A percentile compares a stretch with the other conserved stretches of the same genome.
Evolutionary conservation across 768 basidiomycete genomes (phyloP).

Genomic region (Asterophora lycoperdoides): DNA sequence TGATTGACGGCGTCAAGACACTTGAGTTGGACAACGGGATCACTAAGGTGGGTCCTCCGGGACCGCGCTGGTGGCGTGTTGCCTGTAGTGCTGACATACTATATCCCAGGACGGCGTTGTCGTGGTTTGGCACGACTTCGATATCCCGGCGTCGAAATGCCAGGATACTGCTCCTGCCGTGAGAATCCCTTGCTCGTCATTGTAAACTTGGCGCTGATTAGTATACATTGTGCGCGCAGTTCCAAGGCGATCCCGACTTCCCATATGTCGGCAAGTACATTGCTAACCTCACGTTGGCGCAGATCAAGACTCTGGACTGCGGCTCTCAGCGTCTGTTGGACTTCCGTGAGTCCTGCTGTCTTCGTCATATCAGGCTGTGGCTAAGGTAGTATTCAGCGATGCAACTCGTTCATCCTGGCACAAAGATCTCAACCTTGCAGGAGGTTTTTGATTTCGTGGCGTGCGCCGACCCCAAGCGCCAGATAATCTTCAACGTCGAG

Average conservation of each 20-base stretch:
- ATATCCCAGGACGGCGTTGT: constrained; percentile 63
- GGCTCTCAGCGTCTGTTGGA: constrained; percentile 58
- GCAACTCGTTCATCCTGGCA: constrained; percentile 62
- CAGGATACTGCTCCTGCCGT: constrained; percentile 63
- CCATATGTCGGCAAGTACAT: constrained; percentile 77
- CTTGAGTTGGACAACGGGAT: constrained; percentile 79
- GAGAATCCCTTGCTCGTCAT: constrained; percentile 16
- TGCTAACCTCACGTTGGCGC: constrained; percentile 73
- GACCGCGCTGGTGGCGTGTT: too few relatives aligned
- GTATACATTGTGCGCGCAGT: constrained; percentile 38
- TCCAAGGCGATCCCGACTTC: constrained; percentile 52
- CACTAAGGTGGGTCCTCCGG: constrained; percentile 46
- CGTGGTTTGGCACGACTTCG: constrained; percentile 79
- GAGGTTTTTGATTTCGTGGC: constrained; percentile 75
- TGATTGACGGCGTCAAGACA: constrained; percentile 72
- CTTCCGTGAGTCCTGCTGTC: constrained; percentile 45
- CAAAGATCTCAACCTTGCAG: constrained; percentile 65
- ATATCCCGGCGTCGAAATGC: constrained; percentile 61
- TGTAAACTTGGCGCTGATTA: neutral
- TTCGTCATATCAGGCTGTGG: neutral
- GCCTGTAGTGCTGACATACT: too few relatives aligned
- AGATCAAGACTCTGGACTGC: constrained; percentile 78
- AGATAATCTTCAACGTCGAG: constrained; percentile 73
- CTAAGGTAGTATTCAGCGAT: constrained; percentile 36
- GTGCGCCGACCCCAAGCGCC: constrained; percentile 63